Conservation (phyloP, 208 protist genomes). For the Angomonas deanei region DNA sequence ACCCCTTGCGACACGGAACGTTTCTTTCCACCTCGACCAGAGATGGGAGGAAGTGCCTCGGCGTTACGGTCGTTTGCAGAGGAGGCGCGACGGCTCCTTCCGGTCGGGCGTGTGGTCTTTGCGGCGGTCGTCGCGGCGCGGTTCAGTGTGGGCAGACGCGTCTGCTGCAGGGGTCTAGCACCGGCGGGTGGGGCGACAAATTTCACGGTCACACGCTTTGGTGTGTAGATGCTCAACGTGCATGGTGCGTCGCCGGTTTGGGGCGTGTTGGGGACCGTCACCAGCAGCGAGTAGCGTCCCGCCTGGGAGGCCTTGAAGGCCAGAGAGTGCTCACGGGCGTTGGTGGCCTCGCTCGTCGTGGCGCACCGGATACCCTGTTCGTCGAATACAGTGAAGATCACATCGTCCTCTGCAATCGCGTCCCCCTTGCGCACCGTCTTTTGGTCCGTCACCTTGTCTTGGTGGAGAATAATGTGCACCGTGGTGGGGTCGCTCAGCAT, state of each 20-base stretch:
- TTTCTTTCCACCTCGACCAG: not conserved
- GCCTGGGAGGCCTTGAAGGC: constrained; percentile 40
- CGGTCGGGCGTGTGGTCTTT: not conserved
- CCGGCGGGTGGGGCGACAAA: constrained; percentile 39
- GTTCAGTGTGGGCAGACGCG: constrained; percentile 28
- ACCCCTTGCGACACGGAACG: not conserved
- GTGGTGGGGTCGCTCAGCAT: constrained; percentile 43
- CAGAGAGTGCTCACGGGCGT: constrained; percentile 80
- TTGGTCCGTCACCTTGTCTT: constrained; percentile 50
- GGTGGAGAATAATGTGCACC: constrained; percentile 74
- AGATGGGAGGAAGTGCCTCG: constrained; percentile 7
- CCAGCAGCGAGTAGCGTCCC: constrained; percentile 54
- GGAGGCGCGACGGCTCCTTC: constrained; percentile 4
- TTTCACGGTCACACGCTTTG: constrained; percentile 48
- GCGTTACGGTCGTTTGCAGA: constrained; percentile 7
- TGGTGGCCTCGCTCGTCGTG: constrained; percentile 56
- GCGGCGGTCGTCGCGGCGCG: not conserved
- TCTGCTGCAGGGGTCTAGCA: constrained; percentile 38
- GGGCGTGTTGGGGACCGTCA: constrained; percentile 34
- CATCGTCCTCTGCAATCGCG: constrained; percentile 50
- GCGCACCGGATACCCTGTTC: constrained; percentile 48
- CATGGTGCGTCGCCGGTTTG: constrained; percentile 50
- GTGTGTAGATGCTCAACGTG: constrained; percentile 56
- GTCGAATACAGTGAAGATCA: constrained; percentile 57
- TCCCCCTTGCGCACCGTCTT: constrained; percentile 32